phyloP scores from a whole-genome alignment of 1,284 basidiomycete genomes.

The Cryptococcus sp. region DNA sequence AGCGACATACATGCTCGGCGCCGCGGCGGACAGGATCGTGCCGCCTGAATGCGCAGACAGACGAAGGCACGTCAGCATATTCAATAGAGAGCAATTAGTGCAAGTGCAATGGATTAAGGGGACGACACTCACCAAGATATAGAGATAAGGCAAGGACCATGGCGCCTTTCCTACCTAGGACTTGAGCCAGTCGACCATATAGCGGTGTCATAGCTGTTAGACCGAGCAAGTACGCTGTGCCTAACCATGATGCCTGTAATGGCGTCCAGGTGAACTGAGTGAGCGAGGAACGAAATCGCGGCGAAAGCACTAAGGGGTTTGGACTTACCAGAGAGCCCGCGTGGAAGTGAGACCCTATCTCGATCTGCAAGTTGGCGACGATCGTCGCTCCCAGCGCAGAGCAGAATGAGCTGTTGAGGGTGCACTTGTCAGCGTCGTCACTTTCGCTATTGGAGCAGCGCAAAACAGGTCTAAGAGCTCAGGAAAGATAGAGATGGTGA shows the following conservation, averaged over 20 bases:
- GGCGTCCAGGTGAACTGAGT: neutral
- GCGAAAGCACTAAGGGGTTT: neutral
- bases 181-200: conserved; percentile 30
- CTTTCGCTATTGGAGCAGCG: no score
- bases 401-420: conserved; percentile 27
- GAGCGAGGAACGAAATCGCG: no score
- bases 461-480: no score
- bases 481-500: no score
- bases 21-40: conserved; percentile 30
- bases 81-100: no score
- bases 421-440: neutral
- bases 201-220: conserved; percentile 40
- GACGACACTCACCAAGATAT: conserved; percentile 16
- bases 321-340: conserved; percentile 30
- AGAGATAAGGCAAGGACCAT: conserved; percentile 27
- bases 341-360: conserved; percentile 37
- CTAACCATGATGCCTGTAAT: conserved; percentile 34
- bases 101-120: neutral
- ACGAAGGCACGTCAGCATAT: conserved; percentile 3
- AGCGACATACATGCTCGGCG: conserved; percentile 28
- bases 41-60: conserved; percentile 15
- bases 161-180: conserved; percentile 31
- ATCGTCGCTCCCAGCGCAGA: conserved; percentile 33
- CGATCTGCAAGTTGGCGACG: conserved; percentile 40
- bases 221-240: conserved; percentile 34